Evolutionary conservation across 805 yeast species (phyloP).

Genomic region (Ogataea trehaloabstinens): DNA sequence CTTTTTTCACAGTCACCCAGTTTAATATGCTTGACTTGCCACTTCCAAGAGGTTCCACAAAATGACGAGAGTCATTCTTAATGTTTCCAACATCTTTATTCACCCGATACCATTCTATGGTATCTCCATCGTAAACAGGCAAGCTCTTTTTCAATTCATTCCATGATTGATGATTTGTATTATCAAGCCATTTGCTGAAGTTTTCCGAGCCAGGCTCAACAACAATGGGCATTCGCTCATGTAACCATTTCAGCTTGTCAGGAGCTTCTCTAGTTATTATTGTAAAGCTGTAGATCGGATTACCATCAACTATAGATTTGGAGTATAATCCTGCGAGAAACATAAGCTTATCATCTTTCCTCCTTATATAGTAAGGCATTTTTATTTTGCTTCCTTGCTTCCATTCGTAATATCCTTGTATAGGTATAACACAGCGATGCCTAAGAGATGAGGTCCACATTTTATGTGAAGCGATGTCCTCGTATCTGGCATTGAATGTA

Average conservation of each 20-base stretch:
- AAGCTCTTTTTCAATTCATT: constrained; percentile 40
- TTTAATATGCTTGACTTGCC: constrained; percentile 1
- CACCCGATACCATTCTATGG: constrained; percentile 56
- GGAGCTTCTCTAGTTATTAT: constrained; percentile 75
- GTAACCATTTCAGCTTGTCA: constrained; percentile 62
- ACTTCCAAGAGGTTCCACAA: constrained; percentile 28
- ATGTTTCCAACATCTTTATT: constrained; percentile 63
- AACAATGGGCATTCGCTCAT: constrained; percentile 75
- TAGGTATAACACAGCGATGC: constrained; percentile 71
- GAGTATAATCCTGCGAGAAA: constrained; percentile 62
- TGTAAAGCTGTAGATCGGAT: constrained; percentile 48
- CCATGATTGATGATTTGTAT: constrained; percentile 34
- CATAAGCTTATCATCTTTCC: constrained; percentile 50
- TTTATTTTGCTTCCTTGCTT: constrained; percentile 37
- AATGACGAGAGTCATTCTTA: constrained; percentile 41
- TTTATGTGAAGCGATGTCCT: constrained; percentile 49
- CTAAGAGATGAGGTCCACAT: constrained; percentile 56
- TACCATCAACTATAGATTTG: constrained; percentile 26
- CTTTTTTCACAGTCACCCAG: constrained; percentile 1
- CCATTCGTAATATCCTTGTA: constrained; percentile 91
- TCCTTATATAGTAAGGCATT: constrained; percentile 63
- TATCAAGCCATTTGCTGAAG: constrained; percentile 65
- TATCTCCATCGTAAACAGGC: constrained; percentile 33
- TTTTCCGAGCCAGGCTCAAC: constrained; percentile 55
- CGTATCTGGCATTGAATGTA: constrained; percentile 75